Percentiles rank a stretch among this genome's conserved stretches.
phyloP scores from a whole-genome alignment of 257 asterid genomes.

The Thymus quinquecostatus region DNA sequence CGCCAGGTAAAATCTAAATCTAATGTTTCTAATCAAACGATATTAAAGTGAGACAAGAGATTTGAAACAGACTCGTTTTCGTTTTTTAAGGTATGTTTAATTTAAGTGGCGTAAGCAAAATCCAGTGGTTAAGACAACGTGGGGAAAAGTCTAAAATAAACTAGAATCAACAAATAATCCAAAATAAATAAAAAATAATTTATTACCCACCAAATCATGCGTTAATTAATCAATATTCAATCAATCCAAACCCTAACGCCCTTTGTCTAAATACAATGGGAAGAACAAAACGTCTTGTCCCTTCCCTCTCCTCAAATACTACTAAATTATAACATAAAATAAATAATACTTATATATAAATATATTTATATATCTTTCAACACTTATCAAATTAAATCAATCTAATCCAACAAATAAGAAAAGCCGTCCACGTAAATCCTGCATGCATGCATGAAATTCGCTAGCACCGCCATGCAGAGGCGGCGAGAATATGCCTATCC shows the following conservation, averaged over 20 bases:
- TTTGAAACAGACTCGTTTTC: too few species aligned
- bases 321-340: neutral
- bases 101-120: neutral
- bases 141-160: neutral
- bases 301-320: conserved; percentile 9
- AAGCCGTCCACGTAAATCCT: conserved; percentile 1
- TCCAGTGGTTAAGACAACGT: neutral
- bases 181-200: conserved; percentile 1
- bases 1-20: conserved; percentile 7
- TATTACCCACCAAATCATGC: conserved; percentile 26
- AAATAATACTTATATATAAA: neutral
- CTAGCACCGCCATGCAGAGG: conserved; percentile 86
- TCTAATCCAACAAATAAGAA: conserved; percentile 17
- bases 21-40: too few species aligned
- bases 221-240: conserved; percentile 26
- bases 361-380: conserved; percentile 6
- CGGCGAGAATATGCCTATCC: conserved; percentile 77
- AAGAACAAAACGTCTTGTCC: conserved; percentile 15
- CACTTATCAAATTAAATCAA: conserved; percentile 22
- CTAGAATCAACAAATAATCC: too few species aligned
- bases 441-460: conserved; percentile 25
- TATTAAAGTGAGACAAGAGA: too few species aligned
- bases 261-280: conserved; percentile 20
- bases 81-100: neutral
- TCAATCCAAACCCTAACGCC: conserved; percentile 24